Conservation (phyloP, 805 yeast genomes). For the Cyberlindnera bimundalis region DNA sequence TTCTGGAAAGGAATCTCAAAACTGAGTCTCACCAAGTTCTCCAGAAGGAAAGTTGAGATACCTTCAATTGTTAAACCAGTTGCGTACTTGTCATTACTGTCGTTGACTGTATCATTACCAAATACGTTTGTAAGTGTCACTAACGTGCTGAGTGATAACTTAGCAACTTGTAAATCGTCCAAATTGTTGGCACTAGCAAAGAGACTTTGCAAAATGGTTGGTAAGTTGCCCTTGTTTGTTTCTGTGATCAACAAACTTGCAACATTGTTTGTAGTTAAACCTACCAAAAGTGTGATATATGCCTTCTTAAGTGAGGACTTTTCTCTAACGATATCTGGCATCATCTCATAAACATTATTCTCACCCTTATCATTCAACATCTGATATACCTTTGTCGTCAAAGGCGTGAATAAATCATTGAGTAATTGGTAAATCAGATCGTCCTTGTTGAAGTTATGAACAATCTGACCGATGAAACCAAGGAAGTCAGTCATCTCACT, state of each 20-base stretch:
- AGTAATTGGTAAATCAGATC: conserved; percentile 69
- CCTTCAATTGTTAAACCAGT: conserved; percentile 56
- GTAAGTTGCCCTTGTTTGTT: conserved; percentile 58
- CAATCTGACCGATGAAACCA: conserved; percentile 82
- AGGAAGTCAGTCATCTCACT: conserved; percentile 77
- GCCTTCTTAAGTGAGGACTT: conserved; percentile 64
- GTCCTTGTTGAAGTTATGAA: conserved; percentile 69
- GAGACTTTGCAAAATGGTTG: conserved; percentile 57
- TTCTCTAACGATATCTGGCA: conserved; percentile 65
- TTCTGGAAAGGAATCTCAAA: conserved; percentile 81
- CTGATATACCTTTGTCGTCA: conserved; percentile 58
- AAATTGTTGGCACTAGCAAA: conserved; percentile 62
- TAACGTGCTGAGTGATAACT: conserved; percentile 65
- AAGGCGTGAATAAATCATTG: conserved; percentile 71
- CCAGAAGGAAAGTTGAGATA: conserved; percentile 65
- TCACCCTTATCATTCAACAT: conserved; percentile 43
- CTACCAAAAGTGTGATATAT: conserved; percentile 63
- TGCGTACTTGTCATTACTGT: conserved; percentile 51
- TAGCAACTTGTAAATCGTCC: conserved; percentile 62
- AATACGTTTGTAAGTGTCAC: conserved; percentile 58
- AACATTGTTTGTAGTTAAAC: conserved; percentile 71
- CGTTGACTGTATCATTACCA: conserved; percentile 67
- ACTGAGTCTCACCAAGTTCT: conserved; percentile 60
- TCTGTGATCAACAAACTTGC: conserved; percentile 73
- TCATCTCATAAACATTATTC: conserved; percentile 33